A percentile compares a stretch with the other conserved stretches of the same genome.
These are phyloP conservation scores for Salix exigua DNA, from an alignment of 345 rosid genomes.

Conservation along the genomic window DNA sequence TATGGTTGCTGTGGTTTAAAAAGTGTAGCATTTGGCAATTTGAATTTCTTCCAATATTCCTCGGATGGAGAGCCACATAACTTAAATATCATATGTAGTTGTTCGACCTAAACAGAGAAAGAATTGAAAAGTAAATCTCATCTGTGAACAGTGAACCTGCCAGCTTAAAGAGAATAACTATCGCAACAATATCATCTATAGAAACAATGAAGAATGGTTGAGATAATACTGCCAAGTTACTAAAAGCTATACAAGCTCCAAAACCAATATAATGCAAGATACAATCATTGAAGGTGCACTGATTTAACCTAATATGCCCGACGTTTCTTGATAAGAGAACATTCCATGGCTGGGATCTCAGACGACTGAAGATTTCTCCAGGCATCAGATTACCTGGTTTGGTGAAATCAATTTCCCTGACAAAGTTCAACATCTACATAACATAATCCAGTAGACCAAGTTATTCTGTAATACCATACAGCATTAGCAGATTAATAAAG, in stretches of 20 bases:
- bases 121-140: constrained; percentile 12
- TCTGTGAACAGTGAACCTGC: not conserved
- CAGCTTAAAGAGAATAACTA: not conserved
- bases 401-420: not conserved
- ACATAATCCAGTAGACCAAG: not conserved
- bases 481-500: not conserved
- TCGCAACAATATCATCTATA: not conserved
- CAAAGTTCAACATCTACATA: not conserved
- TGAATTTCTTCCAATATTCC: constrained; percentile 78
- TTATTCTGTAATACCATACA: not conserved
- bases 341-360: not conserved
- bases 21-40: constrained; percentile 74
- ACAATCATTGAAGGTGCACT: not conserved
- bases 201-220: not conserved
- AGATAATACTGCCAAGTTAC: not conserved
- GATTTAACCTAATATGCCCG: not conserved
- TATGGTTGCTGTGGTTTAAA: constrained; percentile 78
- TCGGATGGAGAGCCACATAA: constrained; percentile 90
- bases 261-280: not conserved
- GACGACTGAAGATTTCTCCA: not conserved
- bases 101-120: constrained; percentile 64
- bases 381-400: not conserved
- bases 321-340: not conserved
- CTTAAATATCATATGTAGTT: constrained; percentile 84
- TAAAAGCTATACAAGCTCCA: not conserved